Percentiles rank a stretch among this genome's conserved stretches.
Evolutionary conservation across 2,329 filamentous ascomycete species (phyloP).

Genomic region (Epichloe elymi): DNA sequence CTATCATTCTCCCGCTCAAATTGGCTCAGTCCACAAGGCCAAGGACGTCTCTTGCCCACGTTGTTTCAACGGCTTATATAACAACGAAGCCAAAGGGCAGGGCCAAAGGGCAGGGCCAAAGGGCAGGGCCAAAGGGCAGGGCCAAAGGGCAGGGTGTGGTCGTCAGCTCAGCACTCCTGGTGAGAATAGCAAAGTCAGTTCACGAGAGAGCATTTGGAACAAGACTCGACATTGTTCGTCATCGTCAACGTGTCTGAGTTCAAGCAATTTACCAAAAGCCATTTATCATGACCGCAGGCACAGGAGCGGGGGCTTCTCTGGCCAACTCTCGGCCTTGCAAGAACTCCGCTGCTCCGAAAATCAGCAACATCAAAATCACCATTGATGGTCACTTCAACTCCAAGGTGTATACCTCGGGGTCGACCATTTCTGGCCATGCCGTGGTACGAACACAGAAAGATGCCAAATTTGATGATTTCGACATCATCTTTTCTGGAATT

Average conservation of each 20-base stretch:
- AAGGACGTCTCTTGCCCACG: neutral
- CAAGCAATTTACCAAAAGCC: neutral
- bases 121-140: neutral
- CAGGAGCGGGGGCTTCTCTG: neutral
- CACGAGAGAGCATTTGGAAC: no score
- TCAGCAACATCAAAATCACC: constrained; percentile 28
- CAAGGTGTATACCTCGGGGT: constrained; percentile 44
- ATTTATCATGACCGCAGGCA: constrained; percentile 1
- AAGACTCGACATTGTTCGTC: neutral
- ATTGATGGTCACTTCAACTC: constrained; percentile 40
- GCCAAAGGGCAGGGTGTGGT: neutral
- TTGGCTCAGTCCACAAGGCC: neutral
- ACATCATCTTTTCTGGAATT: constrained; percentile 39
- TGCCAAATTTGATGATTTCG: constrained; percentile 35
- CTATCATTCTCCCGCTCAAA: neutral
- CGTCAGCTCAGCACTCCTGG: neutral
- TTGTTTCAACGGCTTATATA: neutral
- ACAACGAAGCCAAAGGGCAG: neutral
- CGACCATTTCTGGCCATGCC: constrained; percentile 35
- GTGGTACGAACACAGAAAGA: constrained; percentile 31
- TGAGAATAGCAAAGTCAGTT: neutral
- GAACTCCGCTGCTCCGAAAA: neutral
- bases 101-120: neutral
- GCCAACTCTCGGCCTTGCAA: neutral
- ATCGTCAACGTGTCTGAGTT: neutral